Percentiles rank a stretch among this genome's conserved stretches.
Evolutionary conservation across 129 eudicot genomes (phyloP).

Genomic region (Glebionis coronaria): DNA sequence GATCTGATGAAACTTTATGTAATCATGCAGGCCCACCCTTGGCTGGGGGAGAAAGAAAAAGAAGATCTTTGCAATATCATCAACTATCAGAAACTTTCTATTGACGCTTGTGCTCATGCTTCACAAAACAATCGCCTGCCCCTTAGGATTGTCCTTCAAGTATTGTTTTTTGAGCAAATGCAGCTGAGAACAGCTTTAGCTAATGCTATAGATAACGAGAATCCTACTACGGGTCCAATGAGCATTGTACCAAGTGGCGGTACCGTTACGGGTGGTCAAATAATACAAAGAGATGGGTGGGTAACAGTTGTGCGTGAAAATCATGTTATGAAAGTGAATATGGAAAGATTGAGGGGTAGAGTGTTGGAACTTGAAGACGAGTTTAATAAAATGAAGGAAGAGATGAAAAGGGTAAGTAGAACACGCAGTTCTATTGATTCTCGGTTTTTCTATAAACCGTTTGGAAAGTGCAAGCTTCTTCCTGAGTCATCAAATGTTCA

Average conservation of each 20-base stretch:
- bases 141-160: slow-evolving; percentile 81
- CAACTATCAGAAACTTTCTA: slow-evolving; percentile 75
- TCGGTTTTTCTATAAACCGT: slow-evolving; percentile 44
- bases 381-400: slow-evolving; percentile 57
- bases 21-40: slow-evolving; percentile 71
- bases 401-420: slow-evolving; percentile 62
- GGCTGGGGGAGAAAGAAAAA: slow-evolving; percentile 71
- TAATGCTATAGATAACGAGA: slow-evolving; percentile 48
- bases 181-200: slow-evolving; percentile 70
- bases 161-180: slow-evolving; percentile 84
- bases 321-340: slow-evolving; percentile 58
- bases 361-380: slow-evolving; percentile 88
- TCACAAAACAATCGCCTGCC: slow-evolving; percentile 82
- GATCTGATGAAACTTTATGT: background rate
- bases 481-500: slow-evolving; percentile 60
- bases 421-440: slow-evolving; percentile 53
- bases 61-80: slow-evolving; percentile 82
- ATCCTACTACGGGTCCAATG: slow-evolving; percentile 40
- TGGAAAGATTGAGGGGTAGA: slow-evolving; percentile 73
- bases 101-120: slow-evolving; percentile 96
- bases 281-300: slow-evolving; percentile 84
- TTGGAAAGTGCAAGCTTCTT: slow-evolving; percentile 60
- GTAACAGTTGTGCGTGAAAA: slow-evolving; percentile 76
- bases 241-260: slow-evolving; percentile 33
- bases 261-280: slow-evolving; percentile 19